Evolutionary conservation across 805 yeast species (phyloP), one percentile per base, ranked within the genome.

Genomic region (Yarrowia alimentaria): DNA sequence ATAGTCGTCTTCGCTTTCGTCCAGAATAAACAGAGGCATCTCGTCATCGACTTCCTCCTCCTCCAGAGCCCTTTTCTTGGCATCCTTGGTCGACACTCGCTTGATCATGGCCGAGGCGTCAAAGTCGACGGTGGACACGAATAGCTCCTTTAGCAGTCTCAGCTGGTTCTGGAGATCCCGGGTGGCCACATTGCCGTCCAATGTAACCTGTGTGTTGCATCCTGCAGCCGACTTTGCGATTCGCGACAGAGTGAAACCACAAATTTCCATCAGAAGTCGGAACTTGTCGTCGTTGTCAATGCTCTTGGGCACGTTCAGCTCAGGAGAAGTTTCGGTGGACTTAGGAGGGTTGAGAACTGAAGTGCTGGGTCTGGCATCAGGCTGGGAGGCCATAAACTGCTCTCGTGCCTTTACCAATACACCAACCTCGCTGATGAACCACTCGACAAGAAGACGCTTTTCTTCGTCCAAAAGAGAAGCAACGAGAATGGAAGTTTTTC

Each of bases 401-500:
- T n/a, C 40, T 18, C 6, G 13, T 19, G n/a, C 32, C n/a, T n/a
- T 6, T 11, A 51, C 10, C 12, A 25, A 13, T 6, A 26, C 47
- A 7, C 31, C 51, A n/a, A 58, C 8, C 20, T 38, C 73, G 4
- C 62, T 58, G 3, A 67, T 60, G 12, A 79, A 54, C 72, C 76
- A 72, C n/a, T 70, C 70, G 12, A 83, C 60, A 4, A 73, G 58
- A 0, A 64, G 62, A 25, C 60, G 61, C 54, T 73, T 72, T 16
- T 73, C 79, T 52, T 72, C 71, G 49, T 70, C 71, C 32, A 71
- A 61, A 40, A 80, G 60, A 6, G 76, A 71, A 19, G 78, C 75
- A 4, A 80, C 75, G 32, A 79, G 58, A 13, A 80, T 68, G 20
- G 77, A 74, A 13, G 76, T 61, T 52, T 77, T 73, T 42, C 75